Conservation (phyloP, 306 rosid genomes). For the Cucurbita pepo region DNA sequence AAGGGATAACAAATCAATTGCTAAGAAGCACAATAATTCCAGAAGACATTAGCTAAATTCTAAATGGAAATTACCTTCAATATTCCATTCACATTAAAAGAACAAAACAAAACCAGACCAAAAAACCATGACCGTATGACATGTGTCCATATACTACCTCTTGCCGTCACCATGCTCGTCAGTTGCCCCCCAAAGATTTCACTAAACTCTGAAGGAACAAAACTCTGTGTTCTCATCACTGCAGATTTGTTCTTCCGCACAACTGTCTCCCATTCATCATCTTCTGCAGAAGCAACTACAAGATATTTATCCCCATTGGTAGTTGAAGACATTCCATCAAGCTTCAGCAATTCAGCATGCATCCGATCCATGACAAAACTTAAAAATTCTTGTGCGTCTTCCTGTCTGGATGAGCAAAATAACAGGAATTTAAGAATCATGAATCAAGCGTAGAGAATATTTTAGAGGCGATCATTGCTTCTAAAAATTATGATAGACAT, state of each 20-base stretch:
- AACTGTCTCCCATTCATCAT: slow-evolving; percentile 96
- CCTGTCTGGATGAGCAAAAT: slow-evolving; percentile 48
- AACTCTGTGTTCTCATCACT: slow-evolving; percentile 79
- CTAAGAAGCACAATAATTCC: background rate
- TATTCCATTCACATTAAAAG: background rate
- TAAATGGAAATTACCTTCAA: background rate
- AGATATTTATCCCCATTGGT: slow-evolving; percentile 39
- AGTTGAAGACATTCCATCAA: slow-evolving; percentile 44
- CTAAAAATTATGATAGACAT: background rate
- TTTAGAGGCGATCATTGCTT: background rate
- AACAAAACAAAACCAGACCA: background rate
- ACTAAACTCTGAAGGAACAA: slow-evolving; percentile 67
- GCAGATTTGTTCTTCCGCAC: slow-evolving; percentile 93
- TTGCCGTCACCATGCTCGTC: slow-evolving; percentile 65
- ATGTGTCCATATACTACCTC: slow-evolving; percentile 22
- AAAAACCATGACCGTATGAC: background rate
- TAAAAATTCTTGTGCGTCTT: slow-evolving; percentile 96
- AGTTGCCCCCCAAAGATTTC: slow-evolving; percentile 80
- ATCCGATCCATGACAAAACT: slow-evolving; percentile 85
- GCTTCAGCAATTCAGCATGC: slow-evolving; percentile 79
- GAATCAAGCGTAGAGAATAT: background rate
- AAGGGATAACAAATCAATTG: background rate
- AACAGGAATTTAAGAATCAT: background rate
- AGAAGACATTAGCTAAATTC: background rate
- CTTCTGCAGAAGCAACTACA: slow-evolving; percentile 66